These are phyloP conservation scores for Rhizopus microsporus DNA, from an alignment of 371 early-diverging fungal species.

Conservation along the genomic window DNA sequence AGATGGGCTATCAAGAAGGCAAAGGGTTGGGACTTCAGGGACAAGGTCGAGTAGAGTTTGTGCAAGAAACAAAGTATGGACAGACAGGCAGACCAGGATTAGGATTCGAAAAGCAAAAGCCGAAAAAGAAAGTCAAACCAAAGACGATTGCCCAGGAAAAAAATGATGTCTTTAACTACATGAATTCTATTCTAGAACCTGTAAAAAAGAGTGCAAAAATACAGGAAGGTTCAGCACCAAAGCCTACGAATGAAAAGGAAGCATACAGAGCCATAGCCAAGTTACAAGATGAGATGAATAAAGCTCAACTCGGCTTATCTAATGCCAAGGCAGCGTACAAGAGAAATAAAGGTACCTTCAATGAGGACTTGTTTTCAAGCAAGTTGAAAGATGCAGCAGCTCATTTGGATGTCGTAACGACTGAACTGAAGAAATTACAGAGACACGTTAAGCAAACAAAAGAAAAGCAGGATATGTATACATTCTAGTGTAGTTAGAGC, in stretches of 20 bases:
- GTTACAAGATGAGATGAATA: constrained; percentile 20
- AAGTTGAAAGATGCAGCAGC: constrained; percentile 21
- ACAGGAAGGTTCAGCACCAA: not conserved
- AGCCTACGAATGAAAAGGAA: not conserved
- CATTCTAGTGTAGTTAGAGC: too few species aligned
- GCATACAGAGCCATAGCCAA: constrained; percentile 11
- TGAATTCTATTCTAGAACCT: constrained; percentile 18
- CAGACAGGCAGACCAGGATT: constrained; percentile 15
- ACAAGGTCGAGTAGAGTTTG: constrained; percentile 29
- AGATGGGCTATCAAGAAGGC: constrained; percentile 43
- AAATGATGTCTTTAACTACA: constrained; percentile 18
- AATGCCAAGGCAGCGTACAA: constrained; percentile 20
- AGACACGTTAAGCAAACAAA: constrained; percentile 20
- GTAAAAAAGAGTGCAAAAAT: not conserved
- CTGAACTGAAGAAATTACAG: constrained; percentile 10
- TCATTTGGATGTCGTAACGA: constrained; percentile 10
- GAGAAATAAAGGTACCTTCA: constrained; percentile 27
- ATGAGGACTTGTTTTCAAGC: constrained; percentile 20
- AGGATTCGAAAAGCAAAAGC: constrained; percentile 3
- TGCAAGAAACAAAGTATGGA: constrained; percentile 11
- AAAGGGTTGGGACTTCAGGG: constrained; percentile 31
- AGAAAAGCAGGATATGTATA: constrained; percentile 29
- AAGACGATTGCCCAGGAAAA: constrained; percentile 2
- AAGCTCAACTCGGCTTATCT: constrained; percentile 9
- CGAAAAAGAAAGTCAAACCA: constrained; percentile 8